These are phyloP conservation scores for Aquilaria malaccensis DNA, from an alignment of 345 rosid species.

Conservation along the genomic window DNA sequence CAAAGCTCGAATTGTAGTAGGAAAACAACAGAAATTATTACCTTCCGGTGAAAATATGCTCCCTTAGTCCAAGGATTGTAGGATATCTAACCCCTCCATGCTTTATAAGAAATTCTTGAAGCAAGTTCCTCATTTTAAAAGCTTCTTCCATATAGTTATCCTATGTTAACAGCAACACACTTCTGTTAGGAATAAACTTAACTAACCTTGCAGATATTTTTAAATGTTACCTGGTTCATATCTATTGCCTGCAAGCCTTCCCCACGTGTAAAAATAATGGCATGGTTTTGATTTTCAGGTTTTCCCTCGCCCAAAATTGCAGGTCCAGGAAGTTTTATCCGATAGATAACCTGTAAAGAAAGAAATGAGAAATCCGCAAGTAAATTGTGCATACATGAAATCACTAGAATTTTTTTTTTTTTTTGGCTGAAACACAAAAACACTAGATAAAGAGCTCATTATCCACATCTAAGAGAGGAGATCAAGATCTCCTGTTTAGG, in stretches of 20 bases:
- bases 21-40: conserved; percentile 11
- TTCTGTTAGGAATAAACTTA: not conserved
- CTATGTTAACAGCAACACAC: conserved; percentile 17
- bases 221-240: conserved; percentile 45
- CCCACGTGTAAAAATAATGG: conserved; percentile 56
- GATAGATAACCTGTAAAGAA: conserved; percentile 35
- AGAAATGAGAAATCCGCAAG: conserved; percentile 4
- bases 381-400: not conserved
- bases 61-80: conserved; percentile 67
- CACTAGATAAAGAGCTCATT: not conserved
- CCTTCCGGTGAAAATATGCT: conserved; percentile 84
- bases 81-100: conserved; percentile 68
- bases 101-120: conserved; percentile 60
- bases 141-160: conserved; percentile 88
- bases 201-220: not conserved
- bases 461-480: conserved; percentile 5
- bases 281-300: conserved; percentile 62
- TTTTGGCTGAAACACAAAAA: no score
- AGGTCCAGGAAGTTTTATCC: conserved; percentile 55
- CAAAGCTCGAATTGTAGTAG: conserved; percentile 1
- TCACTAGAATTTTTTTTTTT: no score
- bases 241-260: conserved; percentile 59
- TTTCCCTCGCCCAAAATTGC: conserved; percentile 55
- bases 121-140: conserved; percentile 78
- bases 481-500: not conserved